Conservation (phyloP, 2,329 filamentous ascomycete genomes). For the Leptosphaerulina australis region DNA sequence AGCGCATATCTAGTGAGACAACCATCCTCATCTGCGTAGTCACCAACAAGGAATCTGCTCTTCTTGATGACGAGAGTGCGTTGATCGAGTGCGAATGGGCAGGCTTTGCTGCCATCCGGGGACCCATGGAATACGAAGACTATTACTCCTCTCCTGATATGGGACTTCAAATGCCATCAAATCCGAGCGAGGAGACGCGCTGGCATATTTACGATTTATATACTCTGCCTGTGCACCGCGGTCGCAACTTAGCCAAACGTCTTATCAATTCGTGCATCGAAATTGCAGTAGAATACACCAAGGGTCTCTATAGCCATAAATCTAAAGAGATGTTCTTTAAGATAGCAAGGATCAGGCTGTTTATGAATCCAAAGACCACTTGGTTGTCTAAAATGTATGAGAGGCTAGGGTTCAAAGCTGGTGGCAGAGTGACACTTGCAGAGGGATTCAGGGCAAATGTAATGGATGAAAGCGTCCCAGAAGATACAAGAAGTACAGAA, state of each 20-base stretch:
- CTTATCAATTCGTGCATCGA: constrained; percentile 15
- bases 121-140: constrained; percentile 19
- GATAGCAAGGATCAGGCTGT: constrained; percentile 21
- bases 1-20: constrained; percentile 10
- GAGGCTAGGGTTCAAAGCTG: constrained; percentile 20
- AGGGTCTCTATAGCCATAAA: not conserved
- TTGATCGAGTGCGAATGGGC: constrained; percentile 27
- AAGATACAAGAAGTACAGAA: constrained; percentile 21
- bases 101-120: constrained; percentile 24
- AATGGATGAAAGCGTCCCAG: constrained; percentile 21
- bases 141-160: constrained; percentile 25
- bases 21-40: constrained; percentile 16
- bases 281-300: not conserved
- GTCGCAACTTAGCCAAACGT: constrained; percentile 17
- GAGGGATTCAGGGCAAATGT: constrained; percentile 23
- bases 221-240: constrained; percentile 20
- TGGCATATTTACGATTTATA: constrained; percentile 32
- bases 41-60: not conserved
- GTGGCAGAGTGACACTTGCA: constrained; percentile 18
- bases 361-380: constrained; percentile 17
- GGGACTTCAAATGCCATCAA: constrained; percentile 14
- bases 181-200: constrained; percentile 19
- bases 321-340: not conserved
- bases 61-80: constrained; percentile 12
- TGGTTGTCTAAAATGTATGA: constrained; percentile 24